Evolutionary conservation across 495 filamentous ascomycete genomes (phyloP), one percentile per base, ranked within the genome.

Genomic region (Jackrogersella minutella): DNA sequence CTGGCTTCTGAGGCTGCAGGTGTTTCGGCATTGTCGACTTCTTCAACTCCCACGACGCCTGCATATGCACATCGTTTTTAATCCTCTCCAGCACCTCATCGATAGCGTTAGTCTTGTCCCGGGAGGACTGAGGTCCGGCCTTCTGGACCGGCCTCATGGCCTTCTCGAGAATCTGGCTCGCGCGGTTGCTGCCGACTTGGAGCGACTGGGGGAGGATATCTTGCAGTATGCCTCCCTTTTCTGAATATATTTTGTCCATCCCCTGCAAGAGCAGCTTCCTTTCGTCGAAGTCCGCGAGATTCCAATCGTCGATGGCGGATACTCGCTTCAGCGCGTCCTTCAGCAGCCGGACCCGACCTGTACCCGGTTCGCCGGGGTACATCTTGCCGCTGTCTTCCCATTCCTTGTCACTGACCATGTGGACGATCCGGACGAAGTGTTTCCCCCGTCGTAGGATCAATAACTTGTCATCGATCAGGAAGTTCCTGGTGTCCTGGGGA

Each of bases 381-480:
- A 57, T 69, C 55, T 74, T 24, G 28, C 81, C 81, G 37, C 73
- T 79, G 0, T 49, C 47, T 17, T 62, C 66, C 74, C 83, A 97
- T 49, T 91, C 87, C 58, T 88, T 83, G 71, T 96, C 91, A 61
- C 81, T 81, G 13, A 96, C 79, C 61, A 96, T 82, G 64, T 88
- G 78, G 46, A 96, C 81, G 43, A 93, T 77, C 50, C 88, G 86
- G 31, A 95, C 77, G 71, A 93, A 93, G 82, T 90, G 90, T 76
- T 96, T 96, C 30, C 92, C 92, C 28, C 85, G 76, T 66, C 92
- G 85, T 17, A 96, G 75, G 59, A 96, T 84, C 40, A 96, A 72
- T 4, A 88, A 62, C 36, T 86, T 78, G 31, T 77, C 87, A 36
- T 88, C 85, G 14, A 91, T 80, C 17, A 95, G 72, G 67, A 85